Conservation (phyloP, 2,329 filamentous ascomycete species). For the Cladosporium sp. region DNA sequence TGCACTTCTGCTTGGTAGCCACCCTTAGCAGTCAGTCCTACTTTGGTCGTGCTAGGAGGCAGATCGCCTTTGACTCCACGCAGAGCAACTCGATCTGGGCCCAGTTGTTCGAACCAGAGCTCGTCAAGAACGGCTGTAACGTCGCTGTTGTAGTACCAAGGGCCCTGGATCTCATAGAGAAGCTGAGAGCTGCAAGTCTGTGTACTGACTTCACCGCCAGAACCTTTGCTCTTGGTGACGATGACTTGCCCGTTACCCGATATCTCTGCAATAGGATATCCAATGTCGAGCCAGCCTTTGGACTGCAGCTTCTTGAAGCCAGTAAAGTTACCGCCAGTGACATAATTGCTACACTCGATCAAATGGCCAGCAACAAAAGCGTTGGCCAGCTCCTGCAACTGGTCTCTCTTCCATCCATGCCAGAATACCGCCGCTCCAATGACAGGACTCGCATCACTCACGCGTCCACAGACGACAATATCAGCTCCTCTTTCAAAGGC, state of each 20-base stretch:
- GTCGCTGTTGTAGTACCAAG: slow-evolving; percentile 55
- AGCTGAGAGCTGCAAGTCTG: slow-evolving; percentile 52
- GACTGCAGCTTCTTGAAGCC: slow-evolving; percentile 38
- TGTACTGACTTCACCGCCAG: slow-evolving; percentile 37
- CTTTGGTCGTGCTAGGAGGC: slow-evolving; percentile 50
- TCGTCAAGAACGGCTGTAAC: slow-evolving; percentile 50
- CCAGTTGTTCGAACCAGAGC: slow-evolving; percentile 51
- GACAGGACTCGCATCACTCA: slow-evolving; percentile 42
- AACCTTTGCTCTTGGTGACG: slow-evolving; percentile 36
- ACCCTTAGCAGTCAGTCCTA: slow-evolving; percentile 44
- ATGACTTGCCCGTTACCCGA: slow-evolving; percentile 32
- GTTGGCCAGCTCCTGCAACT: slow-evolving; percentile 38
- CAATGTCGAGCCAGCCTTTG: slow-evolving; percentile 41
- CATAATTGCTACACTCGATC: slow-evolving; percentile 42
- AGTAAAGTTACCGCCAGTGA: slow-evolving; percentile 41
- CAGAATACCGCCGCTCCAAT: slow-evolving; percentile 44
- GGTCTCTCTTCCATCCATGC: slow-evolving; percentile 39
- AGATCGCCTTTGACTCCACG: slow-evolving; percentile 41
- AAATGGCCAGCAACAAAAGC: slow-evolving; percentile 42
- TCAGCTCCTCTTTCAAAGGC: slow-evolving; percentile 40
- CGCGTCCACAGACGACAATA: slow-evolving; percentile 43
- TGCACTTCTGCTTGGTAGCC: slow-evolving; percentile 46
- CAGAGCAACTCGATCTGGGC: slow-evolving; percentile 47
- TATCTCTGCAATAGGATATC: slow-evolving; percentile 36
- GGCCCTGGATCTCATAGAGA: slow-evolving; percentile 53